Conservation (phyloP, 2,329 filamentous ascomycete genomes). For the Cytospora paraplurivora region DNA sequence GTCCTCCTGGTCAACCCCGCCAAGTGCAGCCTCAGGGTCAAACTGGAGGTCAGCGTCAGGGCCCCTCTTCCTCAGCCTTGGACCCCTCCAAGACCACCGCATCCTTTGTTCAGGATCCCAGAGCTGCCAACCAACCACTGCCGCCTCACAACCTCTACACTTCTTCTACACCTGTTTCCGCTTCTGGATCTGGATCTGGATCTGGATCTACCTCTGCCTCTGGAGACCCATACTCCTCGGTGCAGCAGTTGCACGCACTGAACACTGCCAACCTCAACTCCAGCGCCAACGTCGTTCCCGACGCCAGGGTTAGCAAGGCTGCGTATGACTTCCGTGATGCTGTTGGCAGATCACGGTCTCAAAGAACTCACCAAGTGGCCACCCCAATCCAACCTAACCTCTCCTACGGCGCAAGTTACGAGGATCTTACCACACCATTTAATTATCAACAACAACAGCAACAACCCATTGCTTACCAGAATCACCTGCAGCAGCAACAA, state of each 20-base stretch:
- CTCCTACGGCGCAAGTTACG: constrained; percentile 27
- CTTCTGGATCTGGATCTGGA: constrained; percentile 2
- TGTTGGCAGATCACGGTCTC: constrained; percentile 55
- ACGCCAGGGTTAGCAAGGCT: constrained; percentile 41
- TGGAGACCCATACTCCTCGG: constrained; percentile 15
- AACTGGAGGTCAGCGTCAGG: constrained; percentile 28
- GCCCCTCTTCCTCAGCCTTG: constrained; percentile 34
- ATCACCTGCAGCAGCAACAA: constrained; percentile 33
- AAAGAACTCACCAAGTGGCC: constrained; percentile 45
- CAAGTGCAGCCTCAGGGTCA: constrained; percentile 33
- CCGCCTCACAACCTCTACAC: constrained; percentile 32
- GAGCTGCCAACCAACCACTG: constrained; percentile 27
- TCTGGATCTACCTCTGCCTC: constrained; percentile 8
- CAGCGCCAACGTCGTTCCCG: constrained; percentile 34
- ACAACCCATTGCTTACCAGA: constrained; percentile 25
- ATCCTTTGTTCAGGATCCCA: constrained; percentile 31
- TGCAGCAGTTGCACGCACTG: constrained; percentile 31
- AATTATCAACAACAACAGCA: constrained; percentile 15
- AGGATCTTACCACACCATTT: constrained; percentile 20
- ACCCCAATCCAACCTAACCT: constrained; percentile 31
- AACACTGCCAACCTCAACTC: constrained; percentile 31
- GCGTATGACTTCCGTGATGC: constrained; percentile 50
- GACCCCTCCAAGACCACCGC: constrained; percentile 39
- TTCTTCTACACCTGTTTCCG: constrained; percentile 27
- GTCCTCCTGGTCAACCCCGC: constrained; percentile 28